Conservation (phyloP, 2,329 filamentous ascomycete genomes). For the Ascomycota sp. region DNA sequence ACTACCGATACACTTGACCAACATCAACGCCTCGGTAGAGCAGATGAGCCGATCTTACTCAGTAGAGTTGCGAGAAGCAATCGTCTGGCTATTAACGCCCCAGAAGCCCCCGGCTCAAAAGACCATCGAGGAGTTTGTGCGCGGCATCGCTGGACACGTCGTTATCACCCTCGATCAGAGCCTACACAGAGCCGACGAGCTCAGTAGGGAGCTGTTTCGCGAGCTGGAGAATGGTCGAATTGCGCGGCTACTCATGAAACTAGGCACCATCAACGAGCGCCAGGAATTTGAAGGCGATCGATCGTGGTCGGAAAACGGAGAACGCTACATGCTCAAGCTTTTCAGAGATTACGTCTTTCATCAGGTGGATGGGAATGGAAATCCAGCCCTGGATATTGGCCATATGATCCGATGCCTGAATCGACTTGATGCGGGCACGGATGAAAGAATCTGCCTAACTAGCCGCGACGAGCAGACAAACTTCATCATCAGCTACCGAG, state of each 20-base stretch:
- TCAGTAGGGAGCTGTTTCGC: conserved; percentile 48
- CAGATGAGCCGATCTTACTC: conserved; percentile 61
- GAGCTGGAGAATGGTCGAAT: conserved; percentile 83
- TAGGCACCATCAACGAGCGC: conserved; percentile 76
- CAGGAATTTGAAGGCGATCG: conserved; percentile 62
- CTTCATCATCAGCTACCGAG: conserved; percentile 77
- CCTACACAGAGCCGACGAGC: conserved; percentile 59
- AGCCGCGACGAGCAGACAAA: conserved; percentile 81
- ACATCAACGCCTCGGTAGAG: conserved; percentile 52
- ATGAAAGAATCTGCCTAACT: conserved; percentile 69
- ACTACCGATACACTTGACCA: conserved; percentile 29
- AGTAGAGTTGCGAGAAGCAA: conserved; percentile 54
- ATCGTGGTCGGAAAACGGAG: conserved; percentile 79
- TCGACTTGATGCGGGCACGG: conserved; percentile 76
- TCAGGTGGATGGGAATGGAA: conserved; percentile 70
- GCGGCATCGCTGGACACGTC: conserved; percentile 58
- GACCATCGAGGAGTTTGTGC: conserved; percentile 60
- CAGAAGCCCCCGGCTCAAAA: conserved; percentile 36
- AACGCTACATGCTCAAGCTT: conserved; percentile 80
- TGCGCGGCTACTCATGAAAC: conserved; percentile 59
- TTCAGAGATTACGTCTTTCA: conserved; percentile 97
- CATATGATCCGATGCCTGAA: conserved; percentile 77
- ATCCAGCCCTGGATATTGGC: conserved; percentile 66
- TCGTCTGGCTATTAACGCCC: conserved; percentile 63
- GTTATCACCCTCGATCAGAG: conserved; percentile 55